phyloP scores from a whole-genome alignment of 768 basidiomycete genomes.

The Auriscalpium microsporum region DNA sequence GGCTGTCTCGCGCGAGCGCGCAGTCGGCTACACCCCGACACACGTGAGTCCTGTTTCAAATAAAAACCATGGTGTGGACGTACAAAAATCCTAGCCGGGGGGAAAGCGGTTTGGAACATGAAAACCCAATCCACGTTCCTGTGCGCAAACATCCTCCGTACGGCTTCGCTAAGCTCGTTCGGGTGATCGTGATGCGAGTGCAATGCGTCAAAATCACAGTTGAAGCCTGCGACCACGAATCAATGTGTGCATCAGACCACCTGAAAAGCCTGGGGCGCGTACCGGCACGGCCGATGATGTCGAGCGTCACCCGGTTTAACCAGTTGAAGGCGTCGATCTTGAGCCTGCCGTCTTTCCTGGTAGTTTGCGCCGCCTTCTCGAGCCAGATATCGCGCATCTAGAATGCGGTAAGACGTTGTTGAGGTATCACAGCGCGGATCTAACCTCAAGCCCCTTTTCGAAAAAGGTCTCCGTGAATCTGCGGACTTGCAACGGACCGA shows the following conservation, averaged over 20 bases:
- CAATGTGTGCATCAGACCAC: not conserved
- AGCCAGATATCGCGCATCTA: not conserved
- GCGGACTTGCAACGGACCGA: not conserved
- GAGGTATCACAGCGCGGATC: not conserved
- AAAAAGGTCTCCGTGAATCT: not conserved
- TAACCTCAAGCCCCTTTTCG: not conserved
- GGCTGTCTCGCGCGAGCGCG: not conserved
- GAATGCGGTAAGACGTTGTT: not conserved
- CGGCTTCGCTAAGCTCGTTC: conserved; percentile 2
- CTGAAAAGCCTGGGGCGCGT: not conserved
- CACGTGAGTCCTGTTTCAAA: too few species aligned
- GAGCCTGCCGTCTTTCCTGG: not conserved
- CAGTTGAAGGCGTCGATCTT: not conserved
- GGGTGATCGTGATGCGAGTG: not conserved
- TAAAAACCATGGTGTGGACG: too few species aligned
- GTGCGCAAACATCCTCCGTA: not conserved
- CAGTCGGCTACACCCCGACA: not conserved
- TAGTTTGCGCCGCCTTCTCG: not conserved
- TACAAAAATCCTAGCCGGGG: not conserved
- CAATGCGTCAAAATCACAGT: not conserved
- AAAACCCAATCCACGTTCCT: not conserved
- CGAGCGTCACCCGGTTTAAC: not conserved
- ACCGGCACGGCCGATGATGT: conserved; percentile 5
- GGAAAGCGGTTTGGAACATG: not conserved
- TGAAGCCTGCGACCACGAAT: not conserved